Evolutionary conservation across 1,139 yeast species (phyloP), one percentile per base, ranked within the genome.

Genomic region (Groenewaldozyma auringiensis): DNA sequence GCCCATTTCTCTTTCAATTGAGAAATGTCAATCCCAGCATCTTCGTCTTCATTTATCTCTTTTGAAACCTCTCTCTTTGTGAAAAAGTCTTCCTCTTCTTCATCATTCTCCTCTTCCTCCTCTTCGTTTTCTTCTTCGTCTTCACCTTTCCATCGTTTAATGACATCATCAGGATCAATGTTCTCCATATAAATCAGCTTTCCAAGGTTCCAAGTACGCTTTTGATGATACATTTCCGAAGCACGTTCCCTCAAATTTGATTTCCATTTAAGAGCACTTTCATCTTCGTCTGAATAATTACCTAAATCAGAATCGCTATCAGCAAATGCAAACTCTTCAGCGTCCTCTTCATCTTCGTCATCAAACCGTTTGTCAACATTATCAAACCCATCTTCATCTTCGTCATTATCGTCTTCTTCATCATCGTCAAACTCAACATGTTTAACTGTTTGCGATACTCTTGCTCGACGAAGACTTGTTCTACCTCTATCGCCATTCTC

Each of bases 121-220:
- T 58, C 65, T 3, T 69, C 75, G 2, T 67, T 70, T 1, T 57
- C 68, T 34, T 68, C 71, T 9, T 69, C 72, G 6, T 58, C 71
- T 29, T 71, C 77, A 50, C 76, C 79, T 53, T 64, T 79, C 95
- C 96, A 89, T 63, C 92, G 76, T 42, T 69, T 71, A 41, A 89
- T 69, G 22, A 78, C 96, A 46, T 85, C 95, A 0, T 69, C 69
- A 0, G 96, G 92, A 6, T 80, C 76, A 37, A 87, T 69, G 54
- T 84, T 83, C 46, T 81, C 78, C 77, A 83, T 72, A 62, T 92
- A 92, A 9, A 92, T 68, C 47, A 92, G 68, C 60, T 84, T 86
- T 57, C 83, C 81, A 50, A 92, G 78, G 62, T 92, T 85, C 89
- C 94, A 85, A 50, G 70, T 66, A 67, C 71, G 78, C 63, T 64